Conservation (phyloP, 2,329 filamentous ascomycete species). For the Pseudocercospora macadamiae region DNA sequence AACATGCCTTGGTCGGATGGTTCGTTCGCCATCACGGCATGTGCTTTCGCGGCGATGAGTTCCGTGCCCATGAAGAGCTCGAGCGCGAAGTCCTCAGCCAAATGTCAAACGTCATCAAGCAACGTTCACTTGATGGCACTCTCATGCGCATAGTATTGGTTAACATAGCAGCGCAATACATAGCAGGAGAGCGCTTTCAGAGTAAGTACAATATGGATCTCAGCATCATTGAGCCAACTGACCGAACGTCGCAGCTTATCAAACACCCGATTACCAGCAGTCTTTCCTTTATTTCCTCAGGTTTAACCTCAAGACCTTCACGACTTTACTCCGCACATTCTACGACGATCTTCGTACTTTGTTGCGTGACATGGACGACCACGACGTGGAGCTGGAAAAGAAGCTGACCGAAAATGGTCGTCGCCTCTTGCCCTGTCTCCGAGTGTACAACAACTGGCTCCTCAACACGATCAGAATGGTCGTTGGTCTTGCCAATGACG, state of each 20-base stretch:
- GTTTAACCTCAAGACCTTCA: conserved; percentile 78
- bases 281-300: conserved; percentile 67
- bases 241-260: conserved; percentile 6
- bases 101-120: conserved; percentile 72
- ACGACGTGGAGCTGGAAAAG: conserved; percentile 46
- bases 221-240: too few relatives aligned
- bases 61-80: conserved; percentile 75
- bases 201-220: conserved; percentile 53
- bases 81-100: conserved; percentile 84
- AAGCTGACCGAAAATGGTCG: conserved; percentile 35
- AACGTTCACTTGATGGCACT: conserved; percentile 64
- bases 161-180: conserved; percentile 81
- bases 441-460: conserved; percentile 71
- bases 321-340: conserved; percentile 70
- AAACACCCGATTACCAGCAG: conserved; percentile 36
- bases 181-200: conserved; percentile 65
- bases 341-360: conserved; percentile 64
- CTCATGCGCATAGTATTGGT: conserved; percentile 80
- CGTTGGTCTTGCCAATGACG: conserved; percentile 57
- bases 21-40: conserved; percentile 85
- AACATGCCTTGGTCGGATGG: conserved; percentile 72
- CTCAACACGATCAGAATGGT: conserved; percentile 59
- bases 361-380: conserved; percentile 49
- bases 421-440: conserved; percentile 64
- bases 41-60: conserved; percentile 76